phyloP scores from a whole-genome alignment of 108 stramenopile genomes.

The Schizochytrium sp. region DNA sequence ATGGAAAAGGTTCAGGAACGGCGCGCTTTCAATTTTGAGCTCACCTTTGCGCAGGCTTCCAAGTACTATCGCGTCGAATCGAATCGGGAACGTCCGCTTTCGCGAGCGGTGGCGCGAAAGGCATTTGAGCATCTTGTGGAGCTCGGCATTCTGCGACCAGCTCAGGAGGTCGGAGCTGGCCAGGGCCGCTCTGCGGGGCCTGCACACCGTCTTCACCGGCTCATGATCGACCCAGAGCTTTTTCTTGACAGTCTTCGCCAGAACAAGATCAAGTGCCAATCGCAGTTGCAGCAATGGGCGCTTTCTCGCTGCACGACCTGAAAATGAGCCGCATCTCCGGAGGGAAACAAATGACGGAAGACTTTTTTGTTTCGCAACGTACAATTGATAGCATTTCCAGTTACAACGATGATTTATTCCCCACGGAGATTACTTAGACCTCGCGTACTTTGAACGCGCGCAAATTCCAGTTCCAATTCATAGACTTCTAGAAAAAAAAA shows the following conservation, averaged over 20 bases:
- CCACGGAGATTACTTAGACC: no score
- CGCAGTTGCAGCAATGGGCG: background rate
- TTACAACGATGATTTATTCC: no score
- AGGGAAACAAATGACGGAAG: no score
- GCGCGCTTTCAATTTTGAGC: background rate
- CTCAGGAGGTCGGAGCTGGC: background rate
- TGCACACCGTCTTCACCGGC: background rate
- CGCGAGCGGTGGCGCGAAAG: background rate
- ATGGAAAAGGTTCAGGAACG: background rate
- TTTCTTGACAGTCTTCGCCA: background rate
- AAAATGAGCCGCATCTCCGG: background rate
- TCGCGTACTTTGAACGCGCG: no score
- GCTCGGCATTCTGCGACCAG: background rate
- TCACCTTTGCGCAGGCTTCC: background rate
- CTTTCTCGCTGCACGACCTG: background rate
- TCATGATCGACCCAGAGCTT: background rate
- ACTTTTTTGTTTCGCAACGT: no score
- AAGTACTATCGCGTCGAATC: background rate
- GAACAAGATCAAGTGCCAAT: background rate
- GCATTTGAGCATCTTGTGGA: slow-evolving; percentile 1
- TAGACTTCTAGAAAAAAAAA: no score
- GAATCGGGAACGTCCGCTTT: background rate
- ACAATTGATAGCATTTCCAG: no score
- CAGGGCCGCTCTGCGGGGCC: background rate
- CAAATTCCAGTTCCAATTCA: no score